Evolutionary conservation across 352 stramenopile genomes (phyloP).

Genomic region (Phytophthora capsici): DNA sequence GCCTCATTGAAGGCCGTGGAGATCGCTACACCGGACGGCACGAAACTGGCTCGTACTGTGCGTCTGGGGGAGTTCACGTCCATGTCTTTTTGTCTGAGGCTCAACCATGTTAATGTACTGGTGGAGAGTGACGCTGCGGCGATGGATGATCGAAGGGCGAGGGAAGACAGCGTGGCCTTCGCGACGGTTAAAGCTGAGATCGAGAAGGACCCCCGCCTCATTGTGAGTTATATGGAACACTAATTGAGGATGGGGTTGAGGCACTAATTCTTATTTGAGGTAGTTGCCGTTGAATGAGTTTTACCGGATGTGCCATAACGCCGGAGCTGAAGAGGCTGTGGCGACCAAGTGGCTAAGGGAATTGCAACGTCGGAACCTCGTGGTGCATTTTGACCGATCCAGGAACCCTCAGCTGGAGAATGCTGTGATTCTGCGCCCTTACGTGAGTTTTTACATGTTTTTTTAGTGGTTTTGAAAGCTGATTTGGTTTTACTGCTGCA

Average conservation of each 20-base stretch:
- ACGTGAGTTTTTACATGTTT: conserved; percentile 41
- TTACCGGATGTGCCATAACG: conserved; percentile 77
- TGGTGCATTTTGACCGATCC: conserved; percentile 78
- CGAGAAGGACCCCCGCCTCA: conserved; percentile 60
- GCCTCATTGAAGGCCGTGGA: conserved; percentile 68
- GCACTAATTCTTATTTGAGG: conserved; percentile 2
- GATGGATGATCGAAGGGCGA: conserved; percentile 35
- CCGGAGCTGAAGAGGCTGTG: conserved; percentile 67
- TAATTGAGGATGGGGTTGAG: background rate
- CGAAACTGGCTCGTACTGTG: conserved; percentile 72
- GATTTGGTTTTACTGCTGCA: conserved; percentile 21
- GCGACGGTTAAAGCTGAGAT: conserved; percentile 69
- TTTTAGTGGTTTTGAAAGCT: background rate
- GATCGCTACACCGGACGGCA: conserved; percentile 69
- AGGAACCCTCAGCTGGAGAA: conserved; percentile 71
- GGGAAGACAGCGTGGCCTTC: conserved; percentile 65
- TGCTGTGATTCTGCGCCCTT: conserved; percentile 71
- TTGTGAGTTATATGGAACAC: conserved; percentile 33
- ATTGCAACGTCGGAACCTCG: conserved; percentile 76
- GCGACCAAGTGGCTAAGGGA: conserved; percentile 82
- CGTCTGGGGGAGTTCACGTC: conserved; percentile 63
- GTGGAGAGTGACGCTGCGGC: conserved; percentile 50
- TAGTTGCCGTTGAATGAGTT: conserved; percentile 76
- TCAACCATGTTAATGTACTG: conserved; percentile 73
- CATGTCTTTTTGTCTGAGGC: conserved; percentile 72